Conservation (phyloP, 345 rosid genomes). For the Eutrema japonicum region DNA sequence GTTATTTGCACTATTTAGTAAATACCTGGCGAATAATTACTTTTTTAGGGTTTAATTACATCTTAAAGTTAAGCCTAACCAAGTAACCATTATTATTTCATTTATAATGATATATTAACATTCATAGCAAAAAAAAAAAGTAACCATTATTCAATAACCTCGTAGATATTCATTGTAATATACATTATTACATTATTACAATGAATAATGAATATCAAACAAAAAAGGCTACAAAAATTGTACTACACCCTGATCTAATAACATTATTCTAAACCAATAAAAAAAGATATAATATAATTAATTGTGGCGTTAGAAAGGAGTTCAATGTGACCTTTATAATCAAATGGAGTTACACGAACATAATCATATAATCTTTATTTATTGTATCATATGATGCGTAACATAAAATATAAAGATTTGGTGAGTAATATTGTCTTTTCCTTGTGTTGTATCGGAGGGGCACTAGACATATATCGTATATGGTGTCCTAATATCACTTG, state of each 20-base stretch:
- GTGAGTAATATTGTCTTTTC: constrained; percentile 28
- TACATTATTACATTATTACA: too few relatives aligned
- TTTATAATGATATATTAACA: too few relatives aligned
- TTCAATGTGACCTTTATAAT: constrained; percentile 24
- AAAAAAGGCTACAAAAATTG: background rate
- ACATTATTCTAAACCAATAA: constrained; percentile 8
- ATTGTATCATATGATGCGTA: constrained; percentile 20
- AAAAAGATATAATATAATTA: constrained; percentile 16
- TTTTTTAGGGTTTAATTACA: background rate
- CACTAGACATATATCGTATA: constrained; percentile 5
- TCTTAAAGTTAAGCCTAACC: background rate
- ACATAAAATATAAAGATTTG: constrained; percentile 38
- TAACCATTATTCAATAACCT: background rate
- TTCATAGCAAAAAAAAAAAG: background rate
- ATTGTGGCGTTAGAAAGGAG: constrained; percentile 22
- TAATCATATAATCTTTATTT: constrained; percentile 20
- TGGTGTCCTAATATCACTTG: constrained; percentile 31
- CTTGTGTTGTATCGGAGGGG: constrained; percentile 26
- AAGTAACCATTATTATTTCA: too few relatives aligned
- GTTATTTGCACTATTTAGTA: background rate
- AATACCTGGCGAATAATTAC: background rate
- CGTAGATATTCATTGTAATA: background rate
- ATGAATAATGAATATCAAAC: too few relatives aligned
- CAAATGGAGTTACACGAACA: constrained; percentile 22
- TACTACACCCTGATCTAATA: background rate